Evolutionary conservation across 257 asterid genomes (phyloP), one percentile per base, ranked within the genome.

Genomic region (Ocimum tenuiflorum): DNA sequence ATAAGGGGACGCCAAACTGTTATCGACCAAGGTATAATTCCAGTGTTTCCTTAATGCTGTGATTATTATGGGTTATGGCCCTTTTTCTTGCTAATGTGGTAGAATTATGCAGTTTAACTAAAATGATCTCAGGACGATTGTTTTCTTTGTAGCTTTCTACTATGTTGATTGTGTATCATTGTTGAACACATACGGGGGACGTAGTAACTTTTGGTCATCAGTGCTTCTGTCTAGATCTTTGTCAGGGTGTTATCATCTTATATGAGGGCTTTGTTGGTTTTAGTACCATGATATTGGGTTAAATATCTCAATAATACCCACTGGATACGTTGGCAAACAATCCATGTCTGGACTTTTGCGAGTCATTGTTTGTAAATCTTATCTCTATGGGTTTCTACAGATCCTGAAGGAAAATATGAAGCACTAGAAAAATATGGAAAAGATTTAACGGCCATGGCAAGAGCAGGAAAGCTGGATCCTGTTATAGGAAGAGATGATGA

Each of bases 401-500:
- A 90, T 73, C 97, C 99, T 6, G 98, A 91, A 77, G 96, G 96
- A 12, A 91, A 91, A 70, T 91, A 89, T 52, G 98, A 91, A 71
- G 82, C 92, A 35, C 82, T 91, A 29, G 96, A 90, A 75, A 90
- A 90, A 76, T 94, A 94, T 55, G 99, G 99, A 54, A 90, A 94
- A 76, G 99, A 94, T 82, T 80, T 94, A 64, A 94, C 99, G 14
- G 92, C 94, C 60, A 88, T 94, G 97, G 97, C 97, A 43, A 94
- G 78, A 83, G 85, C 91, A 7, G 99, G 99, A 62, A 94, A 94
- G 79, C 82, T 94, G 76, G 99, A 94, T 64, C 97, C 99, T 58
- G 97, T 94, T 52, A 94, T 94, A 72, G 99, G 99, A 75, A 83
- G 97, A 73, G 99, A 92, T 74, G 96, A 92, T 59, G 99, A 92